Evolutionary conservation across 805 yeast genomes (phyloP), one percentile per base, ranked within the genome.

Genomic region (Candida succiphila): DNA sequence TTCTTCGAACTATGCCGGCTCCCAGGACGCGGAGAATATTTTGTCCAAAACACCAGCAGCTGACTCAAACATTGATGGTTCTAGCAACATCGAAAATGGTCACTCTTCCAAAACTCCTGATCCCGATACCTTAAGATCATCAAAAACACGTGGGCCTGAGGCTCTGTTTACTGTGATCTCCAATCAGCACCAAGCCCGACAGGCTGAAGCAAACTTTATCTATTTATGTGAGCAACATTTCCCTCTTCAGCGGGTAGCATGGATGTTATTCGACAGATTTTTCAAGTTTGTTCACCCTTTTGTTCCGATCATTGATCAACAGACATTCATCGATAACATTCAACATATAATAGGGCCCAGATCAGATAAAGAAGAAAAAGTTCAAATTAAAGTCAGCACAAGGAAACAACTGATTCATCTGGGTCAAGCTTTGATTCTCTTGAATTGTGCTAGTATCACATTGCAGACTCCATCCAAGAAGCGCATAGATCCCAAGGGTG

Each of bases 231-330:
- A n/a, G n/a, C n/a, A n/a, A n/a, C n/a, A n/a, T n/a, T n/a, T n/a
- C n/a, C n/a, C n/a, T n/a, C n/a, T n/a, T n/a, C n/a, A 48, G 29
- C 51, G 48, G 17, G 53, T 64, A 2, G 47, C 63, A 5, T 67
- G 67, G 65, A 43, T 59, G 22, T 54, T 67, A 20, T 33, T 70
- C 17, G 55, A 57, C 15, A 41, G 70, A 3, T 72, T 60, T 43
- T 70, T 67, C 47, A 43, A 45, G 16, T 54, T 52, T 41, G 43
- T 69, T 6, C 67, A 69, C 43, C 70, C 75, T 2, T 68, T 62
- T 40, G 56, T 61, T 52, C 77, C 78, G 2, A 67, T 51, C 31
- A 27, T 71, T 16, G 72, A 67, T 37, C 60, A 63, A 36, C 42
- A 38, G 3, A 42, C 45, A 25, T 69, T 69, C 34, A 31, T 40